Conservation (phyloP, 768 basidiomycete genomes). For the Lyophyllum semitale region DNA sequence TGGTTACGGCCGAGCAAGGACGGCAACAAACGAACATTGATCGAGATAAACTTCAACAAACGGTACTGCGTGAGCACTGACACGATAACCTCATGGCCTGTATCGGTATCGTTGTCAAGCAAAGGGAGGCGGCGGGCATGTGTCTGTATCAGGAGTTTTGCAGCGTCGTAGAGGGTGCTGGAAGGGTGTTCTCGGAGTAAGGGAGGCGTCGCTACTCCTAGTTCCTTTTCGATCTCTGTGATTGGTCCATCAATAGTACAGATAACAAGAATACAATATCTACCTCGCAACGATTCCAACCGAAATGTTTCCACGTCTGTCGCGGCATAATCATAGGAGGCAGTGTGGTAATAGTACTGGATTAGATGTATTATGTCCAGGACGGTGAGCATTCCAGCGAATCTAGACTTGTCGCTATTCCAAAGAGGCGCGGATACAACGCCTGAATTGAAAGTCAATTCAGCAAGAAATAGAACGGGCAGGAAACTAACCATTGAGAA, state of each 20-base stretch:
- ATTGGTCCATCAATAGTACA: constrained; percentile 8
- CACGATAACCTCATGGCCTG: constrained; percentile 93
- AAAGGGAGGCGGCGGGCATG: constrained; percentile 94
- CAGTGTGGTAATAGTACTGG: constrained; percentile 94
- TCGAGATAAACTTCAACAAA: constrained; percentile 96
- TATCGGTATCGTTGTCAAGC: constrained; percentile 90
- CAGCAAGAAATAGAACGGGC: constrained; percentile 4
- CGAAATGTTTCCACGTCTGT: constrained; percentile 92
- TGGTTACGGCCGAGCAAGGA: neutral
- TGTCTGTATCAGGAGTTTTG: constrained; percentile 88
- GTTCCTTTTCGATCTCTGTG: constrained; percentile 88
- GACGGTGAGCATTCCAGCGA: constrained; percentile 99
- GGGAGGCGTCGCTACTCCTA: constrained; percentile 91
- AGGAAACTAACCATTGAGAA: constrained; percentile 65
- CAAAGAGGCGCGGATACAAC: constrained; percentile 98
- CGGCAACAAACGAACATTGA: constrained; percentile 66
- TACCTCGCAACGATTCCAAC: constrained; percentile 87
- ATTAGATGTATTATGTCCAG: constrained; percentile 98
- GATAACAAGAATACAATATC: constrained; percentile 11
- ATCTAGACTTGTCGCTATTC: constrained; percentile 92
- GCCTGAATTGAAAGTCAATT: constrained; percentile 47
- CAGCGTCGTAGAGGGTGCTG: constrained; percentile 86
- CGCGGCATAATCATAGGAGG: constrained; percentile 81
- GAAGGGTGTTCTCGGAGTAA: constrained; percentile 87
- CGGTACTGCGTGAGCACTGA: constrained; percentile 97